Evolutionary conservation across 345 rosid genomes (phyloP).

Genomic region (Anacardium occidentale): DNA sequence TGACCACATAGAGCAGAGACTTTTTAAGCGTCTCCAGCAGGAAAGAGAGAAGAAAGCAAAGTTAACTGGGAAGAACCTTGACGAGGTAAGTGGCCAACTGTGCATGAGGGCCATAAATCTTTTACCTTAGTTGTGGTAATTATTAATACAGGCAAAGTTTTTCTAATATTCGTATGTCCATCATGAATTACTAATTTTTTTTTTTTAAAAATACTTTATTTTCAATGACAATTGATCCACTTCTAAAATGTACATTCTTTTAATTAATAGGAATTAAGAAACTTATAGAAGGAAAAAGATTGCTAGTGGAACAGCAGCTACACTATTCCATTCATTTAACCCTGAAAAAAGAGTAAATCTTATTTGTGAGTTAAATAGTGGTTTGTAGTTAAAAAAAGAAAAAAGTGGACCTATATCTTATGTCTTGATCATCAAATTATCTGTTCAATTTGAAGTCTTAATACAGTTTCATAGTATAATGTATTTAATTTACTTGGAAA

Average conservation of each 20-base stretch:
- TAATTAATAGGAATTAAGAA: neutral
- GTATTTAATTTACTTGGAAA: neutral
- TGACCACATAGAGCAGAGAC: constrained; percentile 91
- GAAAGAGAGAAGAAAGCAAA: constrained; percentile 88
- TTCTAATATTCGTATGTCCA: neutral
- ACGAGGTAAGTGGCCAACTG: constrained; percentile 61
- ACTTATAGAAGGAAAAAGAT: neutral
- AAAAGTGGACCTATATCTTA: neutral
- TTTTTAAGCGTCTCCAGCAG: constrained; percentile 64
- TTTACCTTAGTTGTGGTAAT: neutral
- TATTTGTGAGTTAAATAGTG: too few relatives aligned
- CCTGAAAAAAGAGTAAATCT: too few relatives aligned
- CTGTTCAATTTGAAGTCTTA: neutral
- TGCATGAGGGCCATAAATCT: neutral
- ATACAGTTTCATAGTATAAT: neutral
- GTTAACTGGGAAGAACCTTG: constrained; percentile 63
- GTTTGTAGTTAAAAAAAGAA: too few relatives aligned
- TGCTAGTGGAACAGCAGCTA: too few relatives aligned
- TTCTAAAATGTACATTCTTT: too few relatives aligned
- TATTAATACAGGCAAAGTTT: neutral
- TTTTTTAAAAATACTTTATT: neutral
- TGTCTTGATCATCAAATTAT: neutral
- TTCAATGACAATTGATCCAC: neutral
- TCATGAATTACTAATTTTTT: neutral
- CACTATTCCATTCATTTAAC: too few relatives aligned